Conservation (phyloP, 208 protist genomes). For the Acanthamoeba lugdunensis region DNA sequence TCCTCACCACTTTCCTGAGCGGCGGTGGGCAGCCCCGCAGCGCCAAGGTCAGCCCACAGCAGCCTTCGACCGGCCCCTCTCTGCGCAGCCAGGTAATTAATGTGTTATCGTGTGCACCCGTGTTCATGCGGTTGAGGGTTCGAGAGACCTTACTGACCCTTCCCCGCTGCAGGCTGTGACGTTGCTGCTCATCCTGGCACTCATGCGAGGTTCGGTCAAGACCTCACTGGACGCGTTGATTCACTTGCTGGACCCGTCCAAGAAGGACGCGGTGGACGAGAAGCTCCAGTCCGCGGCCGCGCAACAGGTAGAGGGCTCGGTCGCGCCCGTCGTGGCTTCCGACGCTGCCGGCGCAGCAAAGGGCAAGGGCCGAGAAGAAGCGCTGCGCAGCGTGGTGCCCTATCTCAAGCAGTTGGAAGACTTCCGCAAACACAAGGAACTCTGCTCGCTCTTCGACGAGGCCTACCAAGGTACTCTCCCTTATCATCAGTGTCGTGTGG, state of each 20-base stretch:
- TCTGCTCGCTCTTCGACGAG: slow-evolving; percentile 15
- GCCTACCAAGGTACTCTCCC: not conserved
- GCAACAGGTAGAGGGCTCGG: not conserved
- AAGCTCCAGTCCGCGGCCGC: not conserved
- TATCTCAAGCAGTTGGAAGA: slow-evolving; percentile 51
- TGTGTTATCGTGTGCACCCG: not conserved
- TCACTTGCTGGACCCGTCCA: not conserved
- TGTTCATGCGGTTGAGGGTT: too few relatives aligned
- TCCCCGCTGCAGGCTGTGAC: not conserved
- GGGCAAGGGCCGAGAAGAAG: not conserved
- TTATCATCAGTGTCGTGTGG: not conserved
- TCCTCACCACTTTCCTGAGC: not conserved
- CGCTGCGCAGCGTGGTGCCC: slow-evolving; percentile 39
- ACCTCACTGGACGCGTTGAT: not conserved
- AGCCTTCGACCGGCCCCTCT: not conserved
- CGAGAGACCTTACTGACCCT: not conserved
- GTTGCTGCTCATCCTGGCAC: slow-evolving; percentile 11
- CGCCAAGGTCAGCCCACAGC: slow-evolving; percentile 8
- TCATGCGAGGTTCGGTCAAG: slow-evolving; percentile 27
- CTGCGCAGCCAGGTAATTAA: not conserved
- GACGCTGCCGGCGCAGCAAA: not conserved
- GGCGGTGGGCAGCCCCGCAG: not conserved
- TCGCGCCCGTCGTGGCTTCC: not conserved
- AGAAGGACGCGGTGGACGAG: not conserved
- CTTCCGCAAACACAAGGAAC: slow-evolving; percentile 41